phyloP scores from a whole-genome alignment of 148 eudicot genomes.

The Rhododendron simsii region DNA sequence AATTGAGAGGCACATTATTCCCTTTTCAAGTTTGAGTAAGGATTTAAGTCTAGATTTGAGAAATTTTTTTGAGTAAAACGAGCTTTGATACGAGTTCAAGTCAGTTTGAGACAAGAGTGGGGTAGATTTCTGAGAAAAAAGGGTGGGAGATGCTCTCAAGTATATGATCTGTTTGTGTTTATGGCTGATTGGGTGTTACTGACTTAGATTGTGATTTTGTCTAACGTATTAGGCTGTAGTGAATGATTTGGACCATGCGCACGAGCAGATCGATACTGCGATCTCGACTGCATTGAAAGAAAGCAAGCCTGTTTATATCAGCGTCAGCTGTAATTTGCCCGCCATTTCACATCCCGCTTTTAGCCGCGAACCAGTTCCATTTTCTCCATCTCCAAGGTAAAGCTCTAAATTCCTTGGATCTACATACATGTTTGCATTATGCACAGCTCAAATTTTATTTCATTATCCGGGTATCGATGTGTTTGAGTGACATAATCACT shows the following conservation, averaged over 20 bases:
- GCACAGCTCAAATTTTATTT: neutral
- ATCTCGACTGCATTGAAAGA: slow-evolving; percentile 21
- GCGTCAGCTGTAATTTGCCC: slow-evolving; percentile 19
- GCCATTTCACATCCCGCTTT: slow-evolving; percentile 21
- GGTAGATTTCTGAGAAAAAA: too few species aligned
- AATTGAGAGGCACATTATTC: too few species aligned
- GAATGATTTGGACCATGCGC: slow-evolving; percentile 19
- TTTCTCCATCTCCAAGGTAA: slow-evolving; percentile 13
- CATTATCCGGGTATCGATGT: neutral
- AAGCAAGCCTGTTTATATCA: slow-evolving; percentile 25
- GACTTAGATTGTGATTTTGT: neutral
- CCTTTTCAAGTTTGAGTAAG: too few species aligned
- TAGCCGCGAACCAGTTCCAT: slow-evolving; percentile 18
- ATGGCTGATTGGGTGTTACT: neutral
- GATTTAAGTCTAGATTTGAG: too few species aligned
- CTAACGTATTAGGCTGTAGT: slow-evolving; percentile 13
- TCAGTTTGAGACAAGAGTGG: neutral
- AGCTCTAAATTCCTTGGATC: too few species aligned
- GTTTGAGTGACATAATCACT: too few species aligned
- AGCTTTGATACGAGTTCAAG: too few species aligned
- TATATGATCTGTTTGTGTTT: neutral
- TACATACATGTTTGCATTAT: neutral
- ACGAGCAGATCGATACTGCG: slow-evolving; percentile 19
- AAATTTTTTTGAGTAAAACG: too few species aligned
- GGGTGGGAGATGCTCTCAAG: too few species aligned